Percentiles rank a stretch among this genome's conserved stretches.
phyloP scores from a whole-genome alignment of 331 rosid genomes.

The Phaseolus coccineus region DNA sequence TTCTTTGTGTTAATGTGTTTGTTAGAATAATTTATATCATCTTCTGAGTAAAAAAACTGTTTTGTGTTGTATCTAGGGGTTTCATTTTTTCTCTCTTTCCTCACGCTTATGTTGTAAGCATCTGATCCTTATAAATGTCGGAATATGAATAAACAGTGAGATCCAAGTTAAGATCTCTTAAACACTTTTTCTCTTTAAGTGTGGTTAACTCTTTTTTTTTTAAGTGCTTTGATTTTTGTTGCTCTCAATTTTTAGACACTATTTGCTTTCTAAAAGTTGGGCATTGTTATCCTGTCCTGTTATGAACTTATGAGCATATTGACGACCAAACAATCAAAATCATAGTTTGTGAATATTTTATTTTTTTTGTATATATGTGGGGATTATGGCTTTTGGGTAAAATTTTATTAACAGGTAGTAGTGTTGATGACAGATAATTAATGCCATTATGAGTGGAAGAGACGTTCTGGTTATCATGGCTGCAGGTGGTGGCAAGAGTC shows the following conservation, averaged over 20 bases:
- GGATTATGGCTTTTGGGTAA: slow-evolving; percentile 11
- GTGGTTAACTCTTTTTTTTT: slow-evolving; percentile 17
- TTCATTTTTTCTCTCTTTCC: no score
- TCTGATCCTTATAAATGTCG: no score
- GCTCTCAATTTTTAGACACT: slow-evolving; percentile 20
- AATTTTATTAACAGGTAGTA: slow-evolving; percentile 44
- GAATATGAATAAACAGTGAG: no score
- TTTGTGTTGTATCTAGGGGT: no score
- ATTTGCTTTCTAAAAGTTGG: slow-evolving; percentile 26
- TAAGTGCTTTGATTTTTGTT: slow-evolving; percentile 19
- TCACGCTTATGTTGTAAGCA: no score
- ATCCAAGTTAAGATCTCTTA: no score
- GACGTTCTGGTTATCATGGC: slow-evolving; percentile 97
- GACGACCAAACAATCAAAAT: background rate
- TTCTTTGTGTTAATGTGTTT: background rate
- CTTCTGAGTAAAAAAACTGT: no score
- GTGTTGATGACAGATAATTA: slow-evolving; percentile 68
- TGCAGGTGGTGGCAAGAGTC: slow-evolving; percentile 99
- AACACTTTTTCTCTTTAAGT: no score
- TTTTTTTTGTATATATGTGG: background rate
- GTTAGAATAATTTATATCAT: no score
- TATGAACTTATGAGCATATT: background rate
- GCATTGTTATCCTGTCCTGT: slow-evolving; percentile 17
- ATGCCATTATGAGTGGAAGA: slow-evolving; percentile 89
- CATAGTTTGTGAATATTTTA: background rate